These are phyloP conservation scores for Delphinella strobiligena DNA, from an alignment of 2,329 filamentous ascomycete genomes.

Conservation along the genomic window DNA sequence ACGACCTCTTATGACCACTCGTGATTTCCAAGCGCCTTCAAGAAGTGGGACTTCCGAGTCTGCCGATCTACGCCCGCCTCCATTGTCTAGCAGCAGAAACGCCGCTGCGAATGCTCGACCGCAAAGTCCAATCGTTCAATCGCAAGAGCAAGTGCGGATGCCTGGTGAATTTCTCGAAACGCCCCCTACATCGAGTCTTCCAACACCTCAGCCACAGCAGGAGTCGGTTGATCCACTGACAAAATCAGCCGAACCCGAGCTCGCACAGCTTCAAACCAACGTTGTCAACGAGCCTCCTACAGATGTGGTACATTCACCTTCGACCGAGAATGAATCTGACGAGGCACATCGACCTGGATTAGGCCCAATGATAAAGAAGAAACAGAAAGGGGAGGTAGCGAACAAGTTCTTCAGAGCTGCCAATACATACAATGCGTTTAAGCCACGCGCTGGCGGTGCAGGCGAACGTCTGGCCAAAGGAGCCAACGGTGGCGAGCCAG, in stretches of 20 bases:
- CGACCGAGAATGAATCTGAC: conserved; percentile 24
- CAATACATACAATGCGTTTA: conserved; percentile 61
- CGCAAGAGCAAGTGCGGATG: not conserved
- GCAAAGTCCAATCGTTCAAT: conserved; percentile 2
- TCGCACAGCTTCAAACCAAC: not conserved
- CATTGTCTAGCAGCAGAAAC: conserved; percentile 12
- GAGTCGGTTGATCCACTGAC: conserved; percentile 6
- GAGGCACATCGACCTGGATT: conserved; percentile 59
- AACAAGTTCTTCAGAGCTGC: conserved; percentile 72
- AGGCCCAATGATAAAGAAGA: conserved; percentile 82
- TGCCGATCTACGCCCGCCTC: conserved; percentile 19
- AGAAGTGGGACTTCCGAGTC: conserved; percentile 5
- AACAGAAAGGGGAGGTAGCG: conserved; percentile 57
- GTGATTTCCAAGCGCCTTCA: conserved; percentile 13
- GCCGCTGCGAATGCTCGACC: conserved; percentile 8
- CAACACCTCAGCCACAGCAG: conserved; percentile 3
- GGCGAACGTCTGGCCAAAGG: conserved; percentile 57
- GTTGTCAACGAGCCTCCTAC: not conserved
- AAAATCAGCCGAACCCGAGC: conserved; percentile 5
- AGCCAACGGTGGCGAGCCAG: conserved; percentile 53
- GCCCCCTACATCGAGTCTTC: conserved; percentile 7
- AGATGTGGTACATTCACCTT: too few species aligned
- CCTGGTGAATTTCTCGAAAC: conserved; percentile 11
- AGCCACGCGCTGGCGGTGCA: conserved; percentile 76
- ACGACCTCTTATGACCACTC: conserved; percentile 53